Conservation (phyloP, 2,329 filamentous ascomycete genomes). For the Catunica adiposa region DNA sequence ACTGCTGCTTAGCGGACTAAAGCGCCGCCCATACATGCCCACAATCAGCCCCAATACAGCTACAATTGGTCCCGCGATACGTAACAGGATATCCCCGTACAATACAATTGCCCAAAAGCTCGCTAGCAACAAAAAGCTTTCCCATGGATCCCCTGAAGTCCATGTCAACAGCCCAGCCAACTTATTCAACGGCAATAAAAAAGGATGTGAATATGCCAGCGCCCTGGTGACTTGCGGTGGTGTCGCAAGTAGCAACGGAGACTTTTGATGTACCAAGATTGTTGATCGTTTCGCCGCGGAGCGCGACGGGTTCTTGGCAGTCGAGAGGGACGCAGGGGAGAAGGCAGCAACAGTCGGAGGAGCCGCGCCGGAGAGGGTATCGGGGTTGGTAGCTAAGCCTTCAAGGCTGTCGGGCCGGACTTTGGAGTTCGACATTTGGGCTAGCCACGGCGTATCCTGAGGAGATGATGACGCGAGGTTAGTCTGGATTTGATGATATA, state of each 20-base stretch:
- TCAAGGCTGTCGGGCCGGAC: slow-evolving; percentile 12
- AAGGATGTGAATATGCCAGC: slow-evolving; percentile 89
- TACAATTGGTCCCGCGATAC: slow-evolving; percentile 68
- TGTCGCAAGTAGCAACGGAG: slow-evolving; percentile 77
- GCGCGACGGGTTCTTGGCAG: slow-evolving; percentile 31
- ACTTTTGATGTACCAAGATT: slow-evolving; percentile 93
- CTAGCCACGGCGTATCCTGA: slow-evolving; percentile 16
- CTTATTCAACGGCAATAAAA: slow-evolving; percentile 75
- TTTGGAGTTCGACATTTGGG: slow-evolving; percentile 16
- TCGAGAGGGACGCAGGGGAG: slow-evolving; percentile 61
- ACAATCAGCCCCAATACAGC: slow-evolving; percentile 64
- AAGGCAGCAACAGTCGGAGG: slow-evolving; percentile 75
- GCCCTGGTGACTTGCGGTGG: slow-evolving; percentile 89
- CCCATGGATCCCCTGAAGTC: slow-evolving; percentile 88
- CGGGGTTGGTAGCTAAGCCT: slow-evolving; percentile 8
- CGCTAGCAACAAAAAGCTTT: slow-evolving; percentile 80
- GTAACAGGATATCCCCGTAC: slow-evolving; percentile 72
- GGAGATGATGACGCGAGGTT: not conserved
- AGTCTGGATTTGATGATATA: not conserved
- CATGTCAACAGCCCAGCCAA: slow-evolving; percentile 75
- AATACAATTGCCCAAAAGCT: slow-evolving; percentile 73
- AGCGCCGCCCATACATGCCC: slow-evolving; percentile 83
- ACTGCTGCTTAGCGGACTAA: slow-evolving; percentile 77
- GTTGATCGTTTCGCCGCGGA: slow-evolving; percentile 56
- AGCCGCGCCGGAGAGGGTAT: slow-evolving; percentile 22